Evolutionary conservation across 2,329 filamentous ascomycete genomes (phyloP).

Genomic region (Colletotrichum lindemuthianum): DNA sequence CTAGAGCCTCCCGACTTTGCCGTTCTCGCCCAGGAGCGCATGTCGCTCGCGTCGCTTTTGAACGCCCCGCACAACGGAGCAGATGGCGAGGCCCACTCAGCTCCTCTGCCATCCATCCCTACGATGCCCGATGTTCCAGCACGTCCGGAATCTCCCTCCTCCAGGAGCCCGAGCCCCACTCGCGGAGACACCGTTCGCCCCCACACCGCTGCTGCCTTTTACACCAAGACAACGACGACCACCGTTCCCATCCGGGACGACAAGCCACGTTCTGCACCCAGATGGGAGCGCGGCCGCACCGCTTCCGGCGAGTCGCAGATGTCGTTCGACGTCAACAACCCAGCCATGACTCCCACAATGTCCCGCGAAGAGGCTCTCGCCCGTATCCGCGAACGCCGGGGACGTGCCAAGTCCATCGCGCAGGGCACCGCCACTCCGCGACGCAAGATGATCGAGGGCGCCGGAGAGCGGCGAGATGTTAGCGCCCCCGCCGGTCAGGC

Average conservation of each 20-base stretch:
- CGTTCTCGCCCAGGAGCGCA: constrained; percentile 61
- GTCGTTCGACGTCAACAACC: constrained; percentile 65
- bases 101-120: constrained; percentile 51
- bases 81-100: constrained; percentile 42
- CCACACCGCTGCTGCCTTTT: constrained; percentile 59
- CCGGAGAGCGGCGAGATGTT: constrained; percentile 55
- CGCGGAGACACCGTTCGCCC: constrained; percentile 44
- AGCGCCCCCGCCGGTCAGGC: constrained; percentile 52
- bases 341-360: constrained; percentile 72
- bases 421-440: constrained; percentile 70
- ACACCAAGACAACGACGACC: constrained; percentile 62
- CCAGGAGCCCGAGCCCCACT: constrained; percentile 19
- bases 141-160: constrained; percentile 16
- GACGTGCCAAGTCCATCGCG: constrained; percentile 75
- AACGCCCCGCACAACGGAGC: constrained; percentile 61
- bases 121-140: constrained; percentile 49
- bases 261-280: constrained; percentile 48
- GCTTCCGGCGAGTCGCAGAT: constrained; percentile 51
- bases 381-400: constrained; percentile 77
- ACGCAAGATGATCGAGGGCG: constrained; percentile 66
- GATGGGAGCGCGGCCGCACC: constrained; percentile 58
- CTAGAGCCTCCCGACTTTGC: constrained; percentile 71
- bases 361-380: constrained; percentile 79
- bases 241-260: constrained; percentile 62
- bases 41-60: constrained; percentile 70